These are phyloP conservation scores for Ulota crispa DNA, from an alignment of 225 moss, liverwort and hornwort species.

Conservation along the genomic window DNA sequence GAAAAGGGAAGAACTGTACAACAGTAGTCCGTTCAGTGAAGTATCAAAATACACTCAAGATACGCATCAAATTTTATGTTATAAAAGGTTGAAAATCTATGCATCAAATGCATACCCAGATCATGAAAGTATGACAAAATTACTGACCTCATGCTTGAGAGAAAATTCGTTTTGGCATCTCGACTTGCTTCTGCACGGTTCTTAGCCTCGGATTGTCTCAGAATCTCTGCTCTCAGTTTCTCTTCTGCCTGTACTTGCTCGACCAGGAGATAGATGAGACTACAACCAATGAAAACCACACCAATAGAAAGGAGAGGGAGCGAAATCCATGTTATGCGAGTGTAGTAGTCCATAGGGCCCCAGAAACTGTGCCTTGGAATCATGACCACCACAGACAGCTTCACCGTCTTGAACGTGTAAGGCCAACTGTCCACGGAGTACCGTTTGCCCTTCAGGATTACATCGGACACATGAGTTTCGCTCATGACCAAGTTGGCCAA, in stretches of 20 bases:
- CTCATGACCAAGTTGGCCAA: constrained; percentile 56
- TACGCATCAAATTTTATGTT: background rate
- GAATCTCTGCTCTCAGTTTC: constrained; percentile 72
- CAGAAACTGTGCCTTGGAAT: constrained; percentile 69
- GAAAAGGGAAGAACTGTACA: background rate
- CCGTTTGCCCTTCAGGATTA: constrained; percentile 53
- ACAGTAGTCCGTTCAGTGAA: background rate
- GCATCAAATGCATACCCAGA: background rate
- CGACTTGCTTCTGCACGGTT: constrained; percentile 76
- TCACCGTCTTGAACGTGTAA: constrained; percentile 65
- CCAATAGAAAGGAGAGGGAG: constrained; percentile 57
- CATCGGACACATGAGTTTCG: constrained; percentile 60
- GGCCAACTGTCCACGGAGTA: constrained; percentile 72
- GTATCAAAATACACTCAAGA: constrained; percentile 2
- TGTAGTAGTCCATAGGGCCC: constrained; percentile 65
- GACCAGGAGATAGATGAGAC: constrained; percentile 63
- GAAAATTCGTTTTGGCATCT: constrained; percentile 83
- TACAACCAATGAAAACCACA: constrained; percentile 53
- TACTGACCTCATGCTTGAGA: constrained; percentile 80
- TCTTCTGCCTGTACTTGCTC: constrained; percentile 66
- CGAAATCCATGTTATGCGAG: constrained; percentile 56
- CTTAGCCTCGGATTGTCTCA: constrained; percentile 60
- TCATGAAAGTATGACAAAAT: background rate
- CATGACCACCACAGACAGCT: constrained; percentile 66
- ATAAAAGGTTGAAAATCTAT: background rate